Base-by-base conservation (phyloP, 2,329 filamentous ascomycete species). In the Aciculosporium take region DNA sequence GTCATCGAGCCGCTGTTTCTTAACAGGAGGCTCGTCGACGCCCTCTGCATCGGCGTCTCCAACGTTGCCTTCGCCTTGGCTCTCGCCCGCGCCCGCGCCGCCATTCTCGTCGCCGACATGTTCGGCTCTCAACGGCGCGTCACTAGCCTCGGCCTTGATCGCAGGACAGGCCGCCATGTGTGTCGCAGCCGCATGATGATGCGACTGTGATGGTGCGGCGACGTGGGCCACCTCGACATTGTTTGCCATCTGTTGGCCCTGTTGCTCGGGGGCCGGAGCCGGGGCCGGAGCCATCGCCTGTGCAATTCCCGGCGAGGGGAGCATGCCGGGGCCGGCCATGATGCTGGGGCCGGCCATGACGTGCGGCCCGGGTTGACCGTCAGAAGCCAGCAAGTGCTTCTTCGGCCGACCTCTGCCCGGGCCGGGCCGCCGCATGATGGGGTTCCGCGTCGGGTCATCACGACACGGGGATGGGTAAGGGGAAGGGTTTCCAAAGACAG, bases 381-480 rank as follows among this genome's bases (percentile, higher is more conserved):
- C 15, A 12, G 23, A 18, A 21, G 20, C 21, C 37, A 9, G 6
- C 37, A 4, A 29, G 13, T 60, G 56, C 52, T 75, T 76, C 40
- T 66, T 62, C 0, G 71, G 69, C 6, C 73, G 63, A 2, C 72
- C 71, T 34, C 73, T 66, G 10, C 73, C 72, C 3, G 73, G 73
- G 0, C 74, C 74, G 4, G 74, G 73, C 21, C 74, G 66, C 13
- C 73, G 64, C n/a, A 71, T 76, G 49, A 77, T 76, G 39, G 74
- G 74, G 43, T 77, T 76, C 47, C 61, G 40, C 0, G 67, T 68
- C 7, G 73, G 73, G 49, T 77, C 72, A 41, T 59, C 31, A 44
- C 59, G 66, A 32, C 61, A 56, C n/a, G n/a, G n/a, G n/a, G n/a
- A n/a, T n/a, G n/a, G n/a, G n/a, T n/a, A n/a, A n/a, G n/a, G n/a